Percentiles rank a stretch among this genome's conserved stretches.
phyloP scores from a whole-genome alignment of 179 eudicot species.

The Beta corolliflora region DNA sequence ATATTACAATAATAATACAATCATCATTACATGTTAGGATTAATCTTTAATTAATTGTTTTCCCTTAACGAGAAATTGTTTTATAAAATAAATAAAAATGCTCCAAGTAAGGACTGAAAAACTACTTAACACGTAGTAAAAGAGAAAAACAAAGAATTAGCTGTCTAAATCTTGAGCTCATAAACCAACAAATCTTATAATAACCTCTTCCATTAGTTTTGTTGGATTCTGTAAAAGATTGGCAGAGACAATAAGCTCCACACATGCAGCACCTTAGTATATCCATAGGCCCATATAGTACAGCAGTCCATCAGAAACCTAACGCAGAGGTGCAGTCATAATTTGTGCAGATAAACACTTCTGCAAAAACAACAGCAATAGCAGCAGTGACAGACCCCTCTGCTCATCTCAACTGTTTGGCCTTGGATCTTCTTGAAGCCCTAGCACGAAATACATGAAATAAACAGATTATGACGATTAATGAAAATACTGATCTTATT shows the following conservation, averaged over 20 bases:
- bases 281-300: constrained; percentile 6
- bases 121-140: not conserved
- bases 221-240: constrained; percentile 34
- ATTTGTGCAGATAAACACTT: not conserved
- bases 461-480: too few species aligned
- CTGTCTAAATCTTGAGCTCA: constrained; percentile 23
- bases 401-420: too few species aligned
- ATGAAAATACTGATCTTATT: not conserved
- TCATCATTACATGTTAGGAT: too few species aligned
- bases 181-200: constrained; percentile 13
- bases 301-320: constrained; percentile 13
- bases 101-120: not conserved
- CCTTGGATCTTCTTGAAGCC: too few species aligned
- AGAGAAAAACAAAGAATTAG: constrained; percentile 4
- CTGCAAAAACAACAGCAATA: not conserved
- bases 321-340: constrained; percentile 28
- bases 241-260: constrained; percentile 38
- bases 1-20: too few species aligned
- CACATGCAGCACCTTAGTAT: constrained; percentile 28
- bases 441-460: too few species aligned
- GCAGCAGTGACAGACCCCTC: too few species aligned
- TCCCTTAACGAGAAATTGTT: too few species aligned
- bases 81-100: not conserved
- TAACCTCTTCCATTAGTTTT: constrained; percentile 3
- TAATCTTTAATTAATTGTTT: too few species aligned